Evolutionary conservation across 1,139 yeast species (phyloP).

Genomic region (Nakaseomyces kungkrabaensis): DNA sequence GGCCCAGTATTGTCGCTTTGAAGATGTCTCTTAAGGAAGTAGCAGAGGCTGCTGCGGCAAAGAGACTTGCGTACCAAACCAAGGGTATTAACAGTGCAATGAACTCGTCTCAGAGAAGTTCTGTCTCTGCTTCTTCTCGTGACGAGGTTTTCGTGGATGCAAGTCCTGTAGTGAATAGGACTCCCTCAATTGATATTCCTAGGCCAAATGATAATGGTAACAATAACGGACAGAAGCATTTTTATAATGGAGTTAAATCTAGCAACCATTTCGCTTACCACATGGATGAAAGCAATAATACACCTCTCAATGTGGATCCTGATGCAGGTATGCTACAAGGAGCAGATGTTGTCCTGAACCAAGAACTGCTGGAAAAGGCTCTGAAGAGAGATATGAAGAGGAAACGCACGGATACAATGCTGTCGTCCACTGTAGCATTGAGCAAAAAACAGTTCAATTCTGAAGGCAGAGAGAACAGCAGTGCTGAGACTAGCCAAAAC

Average conservation of each 20-base stretch:
- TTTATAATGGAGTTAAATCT: constrained; percentile 2
- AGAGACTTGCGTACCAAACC: constrained; percentile 1
- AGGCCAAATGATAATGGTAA: neutral
- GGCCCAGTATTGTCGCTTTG: constrained; percentile 16
- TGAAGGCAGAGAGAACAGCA: neutral
- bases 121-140: constrained; percentile 3
- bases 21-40: constrained; percentile 12
- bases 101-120: constrained; percentile 6
- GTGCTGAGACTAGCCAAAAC: no score
- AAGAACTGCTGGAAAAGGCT: constrained; percentile 15
- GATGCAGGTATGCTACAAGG: constrained; percentile 18
- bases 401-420: constrained; percentile 13
- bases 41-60: constrained; percentile 6
- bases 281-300: neutral
- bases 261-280: neutral
- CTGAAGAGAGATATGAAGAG: constrained; percentile 22
- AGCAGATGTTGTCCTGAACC: constrained; percentile 21
- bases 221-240: neutral
- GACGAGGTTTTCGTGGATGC: constrained; percentile 4
- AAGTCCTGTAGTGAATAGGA: constrained; percentile 3
- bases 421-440: constrained; percentile 2
- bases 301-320: constrained; percentile 7
- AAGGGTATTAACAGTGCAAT: neutral
- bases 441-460: constrained; percentile 1
- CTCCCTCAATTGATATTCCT: constrained; percentile 6